Evolutionary conservation across 2,329 filamentous ascomycete species (phyloP).

Genomic region (Didymella glomerata): DNA sequence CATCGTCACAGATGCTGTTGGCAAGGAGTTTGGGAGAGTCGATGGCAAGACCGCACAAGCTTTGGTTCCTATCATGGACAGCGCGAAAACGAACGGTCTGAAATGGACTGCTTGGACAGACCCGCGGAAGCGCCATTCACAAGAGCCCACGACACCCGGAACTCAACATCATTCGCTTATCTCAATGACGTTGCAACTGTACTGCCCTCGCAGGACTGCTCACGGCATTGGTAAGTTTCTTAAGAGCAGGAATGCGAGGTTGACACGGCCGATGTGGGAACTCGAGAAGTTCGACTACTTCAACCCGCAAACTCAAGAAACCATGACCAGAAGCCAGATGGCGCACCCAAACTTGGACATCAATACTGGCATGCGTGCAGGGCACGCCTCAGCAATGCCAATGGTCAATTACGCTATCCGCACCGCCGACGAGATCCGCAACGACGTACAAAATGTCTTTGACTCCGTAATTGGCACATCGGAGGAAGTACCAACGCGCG

Average conservation of each 20-base stretch:
- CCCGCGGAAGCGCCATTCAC: slow-evolving; percentile 69
- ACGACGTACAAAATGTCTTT: slow-evolving; percentile 86
- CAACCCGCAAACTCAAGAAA: slow-evolving; percentile 71
- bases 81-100: slow-evolving; percentile 66
- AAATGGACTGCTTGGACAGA: slow-evolving; percentile 77
- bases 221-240: slow-evolving; percentile 73
- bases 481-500: slow-evolving; percentile 77
- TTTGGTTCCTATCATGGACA: slow-evolving; percentile 76
- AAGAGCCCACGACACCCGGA: slow-evolving; percentile 53
- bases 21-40: slow-evolving; percentile 77
- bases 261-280: slow-evolving; percentile 68
- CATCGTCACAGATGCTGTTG: slow-evolving; percentile 75
- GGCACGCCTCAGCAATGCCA: slow-evolving; percentile 18
- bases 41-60: slow-evolving; percentile 72
- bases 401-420: slow-evolving; percentile 31
- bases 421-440: slow-evolving; percentile 79
- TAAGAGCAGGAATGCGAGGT: slow-evolving; percentile 69
- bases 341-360: slow-evolving; percentile 27
- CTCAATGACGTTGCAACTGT: slow-evolving; percentile 77
- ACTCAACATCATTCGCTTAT: slow-evolving; percentile 36
- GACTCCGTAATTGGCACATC: slow-evolving; percentile 76
- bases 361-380: slow-evolving; percentile 2
- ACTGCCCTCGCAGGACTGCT: slow-evolving; percentile 74
- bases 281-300: slow-evolving; percentile 73
- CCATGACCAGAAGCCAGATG: slow-evolving; percentile 27